Conservation (phyloP, 2,329 filamentous ascomycete genomes). For the Calcarisporium arbuscula region DNA sequence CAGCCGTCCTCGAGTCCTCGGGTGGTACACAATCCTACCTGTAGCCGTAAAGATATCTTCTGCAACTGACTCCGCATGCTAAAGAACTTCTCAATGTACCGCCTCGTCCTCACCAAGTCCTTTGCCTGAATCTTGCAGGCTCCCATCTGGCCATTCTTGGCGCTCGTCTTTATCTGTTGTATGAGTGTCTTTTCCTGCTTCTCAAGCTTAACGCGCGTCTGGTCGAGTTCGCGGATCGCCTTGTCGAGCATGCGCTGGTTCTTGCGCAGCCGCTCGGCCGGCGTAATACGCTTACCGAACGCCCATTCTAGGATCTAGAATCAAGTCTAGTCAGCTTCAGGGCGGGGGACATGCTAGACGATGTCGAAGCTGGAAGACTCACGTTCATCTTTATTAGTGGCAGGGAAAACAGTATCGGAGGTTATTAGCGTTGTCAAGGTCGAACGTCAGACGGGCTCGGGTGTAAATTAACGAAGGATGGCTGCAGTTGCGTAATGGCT, state of each 20-base stretch:
- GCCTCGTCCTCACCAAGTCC: constrained; percentile 85
- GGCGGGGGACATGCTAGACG: constrained; percentile 7
- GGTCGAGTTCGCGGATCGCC: constrained; percentile 91
- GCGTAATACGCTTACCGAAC: constrained; percentile 98
- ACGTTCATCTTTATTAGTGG: constrained; percentile 52
- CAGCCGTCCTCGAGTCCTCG: background rate
- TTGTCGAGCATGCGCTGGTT: constrained; percentile 97
- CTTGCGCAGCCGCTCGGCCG: constrained; percentile 82
- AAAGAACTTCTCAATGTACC: constrained; percentile 97
- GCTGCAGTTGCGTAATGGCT: no score
- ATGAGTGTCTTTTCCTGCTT: constrained; percentile 98
- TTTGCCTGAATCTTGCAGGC: constrained; percentile 98
- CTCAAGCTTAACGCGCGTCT: constrained; percentile 91
- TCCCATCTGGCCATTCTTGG: constrained; percentile 97
- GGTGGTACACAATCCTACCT: constrained; percentile 49
- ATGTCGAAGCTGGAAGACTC: constrained; percentile 17
- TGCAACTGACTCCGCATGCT: constrained; percentile 96
- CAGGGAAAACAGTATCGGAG: no score
- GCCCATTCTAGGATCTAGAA: constrained; percentile 92
- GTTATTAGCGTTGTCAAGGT: no score
- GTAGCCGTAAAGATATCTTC: constrained; percentile 88
- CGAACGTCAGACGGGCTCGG: no score
- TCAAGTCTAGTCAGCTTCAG: constrained; percentile 18
- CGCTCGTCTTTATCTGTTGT: constrained; percentile 94
- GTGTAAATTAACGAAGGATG: no score